phyloP scores from a whole-genome alignment of 129 eudicot species.

The Daucus carota region DNA sequence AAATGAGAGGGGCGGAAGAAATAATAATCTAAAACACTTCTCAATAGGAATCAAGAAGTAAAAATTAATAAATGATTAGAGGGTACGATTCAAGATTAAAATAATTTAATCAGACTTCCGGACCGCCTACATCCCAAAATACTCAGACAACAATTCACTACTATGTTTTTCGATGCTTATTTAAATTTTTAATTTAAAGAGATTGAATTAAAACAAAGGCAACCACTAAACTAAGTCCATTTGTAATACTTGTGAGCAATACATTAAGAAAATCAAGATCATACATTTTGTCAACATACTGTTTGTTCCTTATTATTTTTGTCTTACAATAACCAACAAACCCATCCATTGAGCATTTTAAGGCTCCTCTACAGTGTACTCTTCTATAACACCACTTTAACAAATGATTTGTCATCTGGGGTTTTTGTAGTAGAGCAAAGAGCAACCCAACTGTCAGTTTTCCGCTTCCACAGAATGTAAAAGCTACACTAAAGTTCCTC shows the following conservation, averaged over 20 bases:
- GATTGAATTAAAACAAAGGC: neutral
- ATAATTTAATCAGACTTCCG: too few relatives aligned
- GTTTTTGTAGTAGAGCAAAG: neutral
- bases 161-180: too few relatives aligned
- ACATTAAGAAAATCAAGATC: neutral
- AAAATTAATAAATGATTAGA: too few relatives aligned
- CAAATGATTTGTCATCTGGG: conserved; percentile 1
- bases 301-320: neutral
- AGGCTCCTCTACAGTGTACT: neutral
- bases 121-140: too few relatives aligned
- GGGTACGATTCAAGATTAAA: too few relatives aligned
- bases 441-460: neutral
- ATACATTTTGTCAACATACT: neutral
- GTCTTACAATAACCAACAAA: neutral
- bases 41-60: too few relatives aligned
- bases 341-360: neutral
- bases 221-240: neutral
- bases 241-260: neutral
- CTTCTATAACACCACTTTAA: conserved; percentile 3
- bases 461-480: neutral
- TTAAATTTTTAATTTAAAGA: neutral
- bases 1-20: too few relatives aligned
- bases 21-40: too few relatives aligned
- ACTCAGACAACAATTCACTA: too few relatives aligned
- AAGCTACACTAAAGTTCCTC: neutral